These are phyloP conservation scores for Aspergillus quadrilineatus DNA, from an alignment of 2,329 filamentous ascomycete species.

Conservation along the genomic window DNA sequence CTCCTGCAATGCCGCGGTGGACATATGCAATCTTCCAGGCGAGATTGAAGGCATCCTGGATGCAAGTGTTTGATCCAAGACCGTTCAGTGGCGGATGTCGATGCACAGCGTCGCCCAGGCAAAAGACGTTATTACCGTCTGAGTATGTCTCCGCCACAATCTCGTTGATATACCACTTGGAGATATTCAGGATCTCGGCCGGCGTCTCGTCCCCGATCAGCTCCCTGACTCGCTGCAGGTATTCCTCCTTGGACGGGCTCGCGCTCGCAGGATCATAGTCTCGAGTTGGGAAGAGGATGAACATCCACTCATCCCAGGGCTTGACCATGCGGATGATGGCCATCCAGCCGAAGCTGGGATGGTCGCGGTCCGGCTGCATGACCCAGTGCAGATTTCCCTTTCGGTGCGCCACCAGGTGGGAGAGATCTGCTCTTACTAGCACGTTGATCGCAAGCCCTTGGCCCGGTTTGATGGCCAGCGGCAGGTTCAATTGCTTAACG, in stretches of 20 bases:
- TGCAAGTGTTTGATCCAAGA: constrained; percentile 35
- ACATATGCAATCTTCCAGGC: constrained; percentile 46
- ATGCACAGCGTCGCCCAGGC: constrained; percentile 32
- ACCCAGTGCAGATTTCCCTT: constrained; percentile 32
- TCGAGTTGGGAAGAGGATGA: constrained; percentile 51
- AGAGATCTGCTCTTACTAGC: background rate
- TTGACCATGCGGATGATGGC: constrained; percentile 60
- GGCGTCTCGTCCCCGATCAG: constrained; percentile 57
- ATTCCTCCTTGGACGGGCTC: constrained; percentile 40
- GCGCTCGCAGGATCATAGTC: constrained; percentile 11
- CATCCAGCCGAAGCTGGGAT: constrained; percentile 54
- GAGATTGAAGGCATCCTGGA: constrained; percentile 45
- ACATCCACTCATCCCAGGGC: constrained; percentile 64
- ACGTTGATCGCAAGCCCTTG: background rate
- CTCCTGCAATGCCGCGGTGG: constrained; percentile 22
- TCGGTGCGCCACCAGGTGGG: constrained; percentile 1
- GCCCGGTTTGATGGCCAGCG: background rate
- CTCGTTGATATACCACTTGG: constrained; percentile 63
- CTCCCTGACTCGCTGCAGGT: constrained; percentile 39
- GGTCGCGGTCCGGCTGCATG: constrained; percentile 54
- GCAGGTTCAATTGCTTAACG: background rate
- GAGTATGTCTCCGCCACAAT: constrained; percentile 59
- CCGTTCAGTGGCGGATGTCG: constrained; percentile 31
- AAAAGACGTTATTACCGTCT: constrained; percentile 38
- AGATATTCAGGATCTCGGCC: constrained; percentile 53